These are phyloP conservation scores for Linnemannia elongata DNA, from an alignment of 192 early-diverging fungal species.

Conservation along the genomic window DNA sequence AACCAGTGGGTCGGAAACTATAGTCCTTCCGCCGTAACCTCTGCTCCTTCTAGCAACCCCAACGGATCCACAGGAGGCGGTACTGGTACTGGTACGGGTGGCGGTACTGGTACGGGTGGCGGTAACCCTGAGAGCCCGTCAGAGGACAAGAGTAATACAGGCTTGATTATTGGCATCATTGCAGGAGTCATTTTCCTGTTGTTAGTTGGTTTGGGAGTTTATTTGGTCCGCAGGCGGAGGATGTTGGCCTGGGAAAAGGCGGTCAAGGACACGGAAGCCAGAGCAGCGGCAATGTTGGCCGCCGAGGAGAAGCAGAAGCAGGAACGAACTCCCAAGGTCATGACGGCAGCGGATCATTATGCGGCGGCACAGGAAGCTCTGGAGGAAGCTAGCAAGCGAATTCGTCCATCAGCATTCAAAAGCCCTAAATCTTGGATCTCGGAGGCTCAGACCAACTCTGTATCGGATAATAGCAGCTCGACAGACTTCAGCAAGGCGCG, in stretches of 20 bases:
- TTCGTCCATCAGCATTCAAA: not conserved
- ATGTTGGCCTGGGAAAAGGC: not conserved
- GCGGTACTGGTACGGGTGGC: too few relatives aligned
- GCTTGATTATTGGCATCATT: not conserved
- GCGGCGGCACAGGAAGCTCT: not conserved
- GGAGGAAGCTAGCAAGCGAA: not conserved
- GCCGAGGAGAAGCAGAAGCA: not conserved
- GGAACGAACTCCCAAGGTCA: not conserved
- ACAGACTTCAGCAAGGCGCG: not conserved
- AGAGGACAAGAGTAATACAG: not conserved
- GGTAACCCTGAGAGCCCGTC: not conserved
- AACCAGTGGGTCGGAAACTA: slow-evolving; percentile 7
- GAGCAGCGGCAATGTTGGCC: not conserved
- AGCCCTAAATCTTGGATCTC: not conserved
- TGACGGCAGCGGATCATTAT: not conserved
- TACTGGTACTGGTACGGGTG: not conserved
- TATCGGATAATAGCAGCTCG: not conserved
- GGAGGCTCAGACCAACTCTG: not conserved
- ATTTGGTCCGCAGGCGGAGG: not conserved
- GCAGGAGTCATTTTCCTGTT: not conserved
- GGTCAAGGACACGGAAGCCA: not conserved
- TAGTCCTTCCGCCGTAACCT: too few relatives aligned
- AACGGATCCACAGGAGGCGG: too few relatives aligned
- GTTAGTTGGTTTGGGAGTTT: not conserved
- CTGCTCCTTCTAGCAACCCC: too few relatives aligned